Evolutionary conservation across 768 basidiomycete species (phyloP), one percentile per base, ranked within the genome.

Genomic region (Dioszegia hungarica): DNA sequence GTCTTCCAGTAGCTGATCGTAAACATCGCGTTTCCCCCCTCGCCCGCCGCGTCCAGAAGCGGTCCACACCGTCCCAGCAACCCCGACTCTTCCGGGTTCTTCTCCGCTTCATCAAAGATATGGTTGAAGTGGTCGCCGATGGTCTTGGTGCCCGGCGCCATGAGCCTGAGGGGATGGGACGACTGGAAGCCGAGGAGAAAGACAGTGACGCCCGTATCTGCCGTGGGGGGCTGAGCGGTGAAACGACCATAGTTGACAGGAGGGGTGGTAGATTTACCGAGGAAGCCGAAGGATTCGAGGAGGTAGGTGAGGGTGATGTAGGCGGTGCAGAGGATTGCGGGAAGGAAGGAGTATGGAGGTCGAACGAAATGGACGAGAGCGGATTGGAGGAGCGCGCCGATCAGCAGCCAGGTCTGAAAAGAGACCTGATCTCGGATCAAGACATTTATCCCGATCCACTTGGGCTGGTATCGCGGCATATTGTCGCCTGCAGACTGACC

Each of bases 351-450:
- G 25, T 51, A 51, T 2, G 34, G 49, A 8, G 34, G 3, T n/a
- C 34, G 49, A 6, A 51, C 24, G 37, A 24, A 51, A 27, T 51
- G 36, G 31, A 38, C 34, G 2, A 51, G 36, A 24, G 28, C 22
- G 20, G 49, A 51, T 51, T 51, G 49, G 37, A 51, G 34, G 34
- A 51, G 34, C 12, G 49, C 49, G 22, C 49, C 49, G 49, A 39
- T 38, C 19, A 38, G 22, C 4, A 51, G 49, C 49, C 49, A 51
- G 17, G 49, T 25, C 34, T 51, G 49, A 22, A 24, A 51, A 1
- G 49, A 51, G 25, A 51, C 33, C 27, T 51, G 49, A 51, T 51
- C 49, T 15, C 49, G 49, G 36, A 38, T 51, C 49, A 51, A 28
- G 14, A 38, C 20, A 36, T 51, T 51, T 9, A 37, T 15, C 15